Percentiles rank a stretch among this genome's conserved stretches.
These are phyloP conservation scores for Dendrobium officinale DNA, from an alignment of 106 monocot genomes.

Conservation along the genomic window DNA sequence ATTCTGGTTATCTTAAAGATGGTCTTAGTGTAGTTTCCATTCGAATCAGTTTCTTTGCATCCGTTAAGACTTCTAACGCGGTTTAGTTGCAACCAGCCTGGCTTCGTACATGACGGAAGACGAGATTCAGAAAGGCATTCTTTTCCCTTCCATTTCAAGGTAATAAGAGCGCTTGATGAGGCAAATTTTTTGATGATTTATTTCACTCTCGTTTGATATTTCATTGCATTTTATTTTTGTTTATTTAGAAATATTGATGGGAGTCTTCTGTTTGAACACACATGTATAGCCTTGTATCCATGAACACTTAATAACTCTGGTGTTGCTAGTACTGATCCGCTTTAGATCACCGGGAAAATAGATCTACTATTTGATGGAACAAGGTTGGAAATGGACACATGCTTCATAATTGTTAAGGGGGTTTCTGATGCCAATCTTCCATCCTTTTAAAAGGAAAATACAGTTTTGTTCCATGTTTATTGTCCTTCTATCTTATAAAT, in stretches of 20 bases:
- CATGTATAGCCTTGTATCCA: no score
- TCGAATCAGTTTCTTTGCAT: conserved; percentile 2
- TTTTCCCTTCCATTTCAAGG: conserved; percentile 99
- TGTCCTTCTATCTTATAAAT: no score
- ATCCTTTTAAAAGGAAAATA: no score
- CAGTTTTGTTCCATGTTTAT: no score
- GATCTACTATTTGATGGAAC: no score
- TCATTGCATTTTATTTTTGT: background rate
- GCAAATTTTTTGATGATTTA: background rate
- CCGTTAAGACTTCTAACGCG: conserved; percentile 6
- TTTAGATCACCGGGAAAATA: no score
- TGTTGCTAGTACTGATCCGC: no score
- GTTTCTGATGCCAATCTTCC: no score
- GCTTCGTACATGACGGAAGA: conserved; percentile 96
- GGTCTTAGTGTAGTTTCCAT: background rate
- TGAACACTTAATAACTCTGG: no score
- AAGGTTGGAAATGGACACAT: no score
- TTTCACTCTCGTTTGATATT: background rate
- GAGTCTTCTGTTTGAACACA: background rate
- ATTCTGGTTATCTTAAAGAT: background rate
- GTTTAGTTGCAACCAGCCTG: conserved; percentile 41
- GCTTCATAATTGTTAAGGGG: no score
- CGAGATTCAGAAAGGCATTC: conserved; percentile 69
- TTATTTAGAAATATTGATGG: background rate
- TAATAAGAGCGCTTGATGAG: conserved; percentile 10